Base-by-base conservation (phyloP, 139 green algal species). In the Chlorella sorokiniana region DNA sequence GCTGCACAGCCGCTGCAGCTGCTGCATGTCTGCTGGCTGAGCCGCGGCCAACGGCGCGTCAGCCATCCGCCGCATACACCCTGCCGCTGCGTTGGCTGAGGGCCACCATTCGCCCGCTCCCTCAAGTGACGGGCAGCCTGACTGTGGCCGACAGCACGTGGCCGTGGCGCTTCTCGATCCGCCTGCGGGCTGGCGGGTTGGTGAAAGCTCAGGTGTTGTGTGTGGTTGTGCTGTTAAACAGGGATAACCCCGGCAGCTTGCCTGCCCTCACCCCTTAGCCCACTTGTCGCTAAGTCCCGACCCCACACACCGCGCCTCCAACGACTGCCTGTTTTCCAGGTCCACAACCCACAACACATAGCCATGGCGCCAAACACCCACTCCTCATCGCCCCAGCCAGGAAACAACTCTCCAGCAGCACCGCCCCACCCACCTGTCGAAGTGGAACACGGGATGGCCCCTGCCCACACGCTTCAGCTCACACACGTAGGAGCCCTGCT, bases 391-490 rank as follows among this genome's bases (percentile, higher is more conserved):
- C 16, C 14, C 48, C 14, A 11, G 16, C 48, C 48, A 11, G 48
- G 48, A 11, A 56, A 16, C 48, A 25, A 56, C 48, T 25, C 10
- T 1, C 33, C 14, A 27, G 6, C 1, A 7, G 10, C 63, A 42
- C 2, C 37, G 2, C 67, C 8, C n/a, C 1, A 27, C 71, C 35
- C 35, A 54, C 75, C 61, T 71, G 61, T 81, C 73, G 10, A 79
- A 79, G 54, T 79, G 73, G 73, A 79, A 79, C 35, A 44, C 40
- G 54, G 23, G 20, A 23, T 69, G 73, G 37, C 73, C 73, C 11
- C 29, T 79, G 73, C 73, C 73, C 52, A 79, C 73, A 38, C 73
- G 73, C 73, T 79, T 64, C 27, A 79, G 73, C 73, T 79, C 73
- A 61, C 73, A 69, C 54, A 79, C 73, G 38, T 79, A 79, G 10